phyloP scores from a whole-genome alignment of 176 grass and related monocot genomes.

The Oryza rufipogon region DNA sequence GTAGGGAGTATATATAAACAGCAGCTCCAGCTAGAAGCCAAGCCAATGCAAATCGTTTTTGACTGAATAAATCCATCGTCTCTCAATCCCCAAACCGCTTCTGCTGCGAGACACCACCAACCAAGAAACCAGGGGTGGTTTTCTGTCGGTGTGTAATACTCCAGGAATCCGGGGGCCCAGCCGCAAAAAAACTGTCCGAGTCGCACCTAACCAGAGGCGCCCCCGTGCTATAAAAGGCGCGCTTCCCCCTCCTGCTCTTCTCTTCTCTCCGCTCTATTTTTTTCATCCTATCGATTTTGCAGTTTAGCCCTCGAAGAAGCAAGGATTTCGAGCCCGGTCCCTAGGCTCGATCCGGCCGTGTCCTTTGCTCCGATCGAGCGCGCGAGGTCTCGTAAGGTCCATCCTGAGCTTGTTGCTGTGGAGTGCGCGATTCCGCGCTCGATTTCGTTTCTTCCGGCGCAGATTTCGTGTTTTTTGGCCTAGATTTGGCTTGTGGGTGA shows the following conservation, averaged over 20 bases:
- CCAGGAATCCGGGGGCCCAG: neutral
- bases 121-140: neutral
- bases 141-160: slow-evolving; percentile 31
- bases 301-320: slow-evolving; percentile 38
- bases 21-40: neutral
- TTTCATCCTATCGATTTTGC: slow-evolving; percentile 45
- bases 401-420: neutral
- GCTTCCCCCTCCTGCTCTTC: slow-evolving; percentile 7
- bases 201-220: slow-evolving; percentile 22
- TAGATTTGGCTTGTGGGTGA: slow-evolving; percentile 37
- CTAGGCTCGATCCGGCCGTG: neutral
- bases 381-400: neutral
- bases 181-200: neutral
- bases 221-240: slow-evolving; percentile 32
- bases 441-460: neutral
- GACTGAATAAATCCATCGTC: neutral
- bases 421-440: neutral
- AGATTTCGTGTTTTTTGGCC: slow-evolving; percentile 22
- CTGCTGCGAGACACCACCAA: no score
- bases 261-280: slow-evolving; percentile 41
- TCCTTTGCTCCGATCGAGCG: slow-evolving; percentile 35
- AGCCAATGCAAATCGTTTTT: slow-evolving; percentile 2
- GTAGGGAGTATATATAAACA: neutral
- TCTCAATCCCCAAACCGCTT: neutral
- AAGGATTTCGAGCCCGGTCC: slow-evolving; percentile 13